These are phyloP conservation scores for Calonectria hongkongensis DNA, from an alignment of 2,329 filamentous ascomycete species.

Conservation along the genomic window DNA sequence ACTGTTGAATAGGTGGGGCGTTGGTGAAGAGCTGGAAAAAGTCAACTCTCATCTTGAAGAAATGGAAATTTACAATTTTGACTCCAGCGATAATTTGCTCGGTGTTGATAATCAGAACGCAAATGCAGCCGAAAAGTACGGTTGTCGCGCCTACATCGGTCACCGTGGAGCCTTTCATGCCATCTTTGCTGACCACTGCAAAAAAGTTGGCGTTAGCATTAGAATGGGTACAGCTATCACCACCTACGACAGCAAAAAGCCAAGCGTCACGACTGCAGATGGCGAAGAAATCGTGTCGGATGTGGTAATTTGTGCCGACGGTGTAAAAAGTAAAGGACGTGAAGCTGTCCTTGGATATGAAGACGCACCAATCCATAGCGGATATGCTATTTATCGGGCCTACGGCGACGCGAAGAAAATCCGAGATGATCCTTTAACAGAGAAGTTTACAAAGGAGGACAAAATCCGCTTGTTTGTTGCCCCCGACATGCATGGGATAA, in stretches of 20 bases:
- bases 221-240: conserved; percentile 2
- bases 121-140: background rate
- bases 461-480: background rate
- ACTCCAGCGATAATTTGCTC: background rate
- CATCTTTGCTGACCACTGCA: background rate
- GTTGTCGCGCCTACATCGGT: background rate
- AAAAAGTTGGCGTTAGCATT: background rate
- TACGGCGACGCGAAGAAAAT: background rate
- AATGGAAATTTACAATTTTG: conserved; percentile 19
- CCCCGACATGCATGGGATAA: conserved; percentile 11
- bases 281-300: background rate
- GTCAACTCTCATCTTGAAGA: background rate
- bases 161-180: background rate
- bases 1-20: background rate
- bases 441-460: conserved; percentile 18
- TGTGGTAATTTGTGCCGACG: conserved; percentile 5
- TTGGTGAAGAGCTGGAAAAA: background rate
- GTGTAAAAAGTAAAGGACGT: conserved; percentile 6
- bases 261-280: background rate
- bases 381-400: background rate
- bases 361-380: conserved; percentile 14
- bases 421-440: conserved; percentile 5
- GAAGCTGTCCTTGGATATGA: background rate
- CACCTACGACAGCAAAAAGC: conserved; percentile 3
- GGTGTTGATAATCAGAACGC: background rate